Base-by-base conservation (phyloP, 2,329 filamentous ascomycete genomes). In the Epichloe glyceriae region DNA sequence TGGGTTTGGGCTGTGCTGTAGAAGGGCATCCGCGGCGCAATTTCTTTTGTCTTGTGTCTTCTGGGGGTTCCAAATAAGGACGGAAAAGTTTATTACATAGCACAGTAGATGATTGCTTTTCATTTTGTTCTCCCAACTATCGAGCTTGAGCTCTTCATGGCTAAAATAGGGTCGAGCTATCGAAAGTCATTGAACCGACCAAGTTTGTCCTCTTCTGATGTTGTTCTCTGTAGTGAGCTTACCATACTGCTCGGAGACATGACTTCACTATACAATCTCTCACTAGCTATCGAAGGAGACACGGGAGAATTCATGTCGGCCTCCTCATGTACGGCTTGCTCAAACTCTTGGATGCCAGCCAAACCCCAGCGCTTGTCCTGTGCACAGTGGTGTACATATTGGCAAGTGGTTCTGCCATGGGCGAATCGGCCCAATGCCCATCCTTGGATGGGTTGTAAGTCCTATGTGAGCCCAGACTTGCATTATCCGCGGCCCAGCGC, bases 241-340 rank as follows among this genome's bases (percentile, higher is more conserved):
- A 52, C 34, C 39, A 52, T 43, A 26, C 33, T 40, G 46, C n/a
- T 30, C 30, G 33, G 47, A 30, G 38, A 50, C 33, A 44, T 19
- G 22, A 52, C 51, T 22, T 51, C 54, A 58, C 62, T 56, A 55
- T 60, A 57, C 17, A 51, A 40, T 33, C 22, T 34, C 6, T 45
- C 41, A 38, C 34, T 45, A 10, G 26, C 33, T 17, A 49, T 30
- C 10, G 38, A 49, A 19, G 50, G 50, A 7, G 50, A 49, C 15
- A 50, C 30, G 20, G 51, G 51, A 6, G 48, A 22, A 12, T 50
- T 40, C 47, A 50, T 52, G 6, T 52, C 20, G 10, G 43, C 47
- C 10, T 50, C 44, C 34, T 46, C 51, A 6, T n/a, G 37, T 7
- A 50, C 33, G 12, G 51, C 47, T n/a, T 52, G 19, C 38, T 41